These are phyloP conservation scores for Vicia villosa DNA, from an alignment of 306 rosid species.

Conservation along the genomic window DNA sequence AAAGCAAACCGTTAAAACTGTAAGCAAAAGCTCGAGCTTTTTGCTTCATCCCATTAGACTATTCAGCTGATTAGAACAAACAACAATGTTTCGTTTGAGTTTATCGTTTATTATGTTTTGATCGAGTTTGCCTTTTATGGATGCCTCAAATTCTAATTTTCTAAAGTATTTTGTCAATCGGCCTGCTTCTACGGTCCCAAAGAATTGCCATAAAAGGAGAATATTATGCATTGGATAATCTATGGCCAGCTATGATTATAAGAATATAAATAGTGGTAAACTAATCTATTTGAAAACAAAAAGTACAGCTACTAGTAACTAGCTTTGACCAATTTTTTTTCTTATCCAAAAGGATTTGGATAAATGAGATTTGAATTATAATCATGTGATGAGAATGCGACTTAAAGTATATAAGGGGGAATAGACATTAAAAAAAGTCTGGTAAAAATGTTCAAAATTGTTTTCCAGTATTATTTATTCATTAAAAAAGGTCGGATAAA, in stretches of 20 bases:
- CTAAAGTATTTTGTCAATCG: background rate
- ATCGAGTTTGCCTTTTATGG: background rate
- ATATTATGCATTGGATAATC: background rate
- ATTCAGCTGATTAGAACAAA: slow-evolving; percentile 51
- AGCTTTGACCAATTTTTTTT: no score
- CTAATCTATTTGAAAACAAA: background rate
- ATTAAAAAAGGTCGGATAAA: no score
- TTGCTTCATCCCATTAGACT: slow-evolving; percentile 47
- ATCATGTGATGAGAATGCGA: no score
- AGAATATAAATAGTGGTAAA: background rate
- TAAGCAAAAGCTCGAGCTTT: slow-evolving; percentile 29
- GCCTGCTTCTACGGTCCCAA: background rate
- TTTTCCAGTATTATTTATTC: no score
- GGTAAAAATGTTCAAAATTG: no score
- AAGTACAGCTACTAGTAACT: no score
- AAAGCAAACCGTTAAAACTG: slow-evolving; percentile 33
- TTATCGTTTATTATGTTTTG: background rate
- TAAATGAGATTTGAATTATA: no score
- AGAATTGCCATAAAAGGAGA: background rate
- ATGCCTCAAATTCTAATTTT: background rate
- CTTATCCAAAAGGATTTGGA: no score
- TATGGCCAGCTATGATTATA: background rate
- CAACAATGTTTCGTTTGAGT: background rate
- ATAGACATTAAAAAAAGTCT: no score
- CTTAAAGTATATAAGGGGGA: no score